Evolutionary conservation across 805 yeast genomes (phyloP), one percentile per base, ranked within the genome.

Genomic region (Wickerhamiella vanderwaltii): DNA sequence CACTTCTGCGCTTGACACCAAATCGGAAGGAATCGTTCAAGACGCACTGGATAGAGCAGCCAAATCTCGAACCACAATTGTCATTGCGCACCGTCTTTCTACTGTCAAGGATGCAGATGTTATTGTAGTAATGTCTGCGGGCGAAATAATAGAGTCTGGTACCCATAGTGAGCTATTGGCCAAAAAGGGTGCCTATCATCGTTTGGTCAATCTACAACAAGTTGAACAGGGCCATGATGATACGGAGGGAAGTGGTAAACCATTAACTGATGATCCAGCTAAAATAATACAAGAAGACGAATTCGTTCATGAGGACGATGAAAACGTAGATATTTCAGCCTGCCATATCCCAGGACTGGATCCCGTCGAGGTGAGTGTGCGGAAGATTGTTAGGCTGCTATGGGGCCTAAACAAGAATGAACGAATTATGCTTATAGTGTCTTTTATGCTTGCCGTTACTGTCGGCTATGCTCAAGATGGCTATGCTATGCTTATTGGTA

Each of bases 1-100:
- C n/a, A 73, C 78, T 1, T 71, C 76, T 3, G 78, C 78, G 1
- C 57, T 73, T 19, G 78, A 73, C 50, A 70, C 70, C 55, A 61
- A 59, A 46, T 58, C 64, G 1, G 67, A 62, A 45, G 66, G 66
- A 5, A 52, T 63, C 46, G 67, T 62, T 1, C 67, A 62, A 46
- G 66, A 63, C 5, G 67, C 66, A 2, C 50, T 62, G 5, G 66
- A 62, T 40, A 49, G 53, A 15, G 65, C 66, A 7, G 46, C 61
- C 29, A 46, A 45, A 41, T 44, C 48, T 20, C 57, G 66, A 18
- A 72, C 77, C 6, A 69, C 81, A 4, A 70, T 73, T 43, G 69
- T 68, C 42, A 73, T 73, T 53, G 79, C 79, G 7, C 79, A 73
- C 51, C 61, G 79, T 41, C 58, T 73, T 45, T 66, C 75, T 0